phyloP scores from a whole-genome alignment of 2,329 filamentous ascomycete species.

The Hymenoscyphus repandus region DNA sequence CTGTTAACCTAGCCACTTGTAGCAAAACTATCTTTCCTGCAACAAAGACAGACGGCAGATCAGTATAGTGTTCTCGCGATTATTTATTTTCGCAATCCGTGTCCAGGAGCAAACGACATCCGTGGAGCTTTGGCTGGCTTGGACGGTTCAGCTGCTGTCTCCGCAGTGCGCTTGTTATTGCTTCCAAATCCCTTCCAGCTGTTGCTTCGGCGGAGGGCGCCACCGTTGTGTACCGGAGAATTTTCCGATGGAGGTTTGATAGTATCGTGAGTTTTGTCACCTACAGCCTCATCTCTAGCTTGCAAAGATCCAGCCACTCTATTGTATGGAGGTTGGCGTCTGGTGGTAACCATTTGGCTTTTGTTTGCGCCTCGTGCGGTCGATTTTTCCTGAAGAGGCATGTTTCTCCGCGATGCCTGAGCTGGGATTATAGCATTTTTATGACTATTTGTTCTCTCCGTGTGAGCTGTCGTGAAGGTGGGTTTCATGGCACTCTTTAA shows the following conservation, averaged over 20 bases:
- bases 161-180: background rate
- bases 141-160: background rate
- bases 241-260: background rate
- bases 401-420: background rate
- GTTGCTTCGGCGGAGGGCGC: background rate
- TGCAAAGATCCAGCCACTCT: background rate
- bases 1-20: too few relatives aligned
- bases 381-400: background rate
- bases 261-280: background rate
- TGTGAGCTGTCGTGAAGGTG: background rate
- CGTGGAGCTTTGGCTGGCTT: background rate
- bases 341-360: background rate
- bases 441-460: background rate
- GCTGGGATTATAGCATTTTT: background rate
- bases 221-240: conserved; percentile 1
- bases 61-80: too few relatives aligned
- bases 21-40: too few relatives aligned
- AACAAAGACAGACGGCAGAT: too few relatives aligned
- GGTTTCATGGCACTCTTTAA: conserved; percentile 3
- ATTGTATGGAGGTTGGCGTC: background rate
- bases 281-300: background rate
- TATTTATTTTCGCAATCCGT: background rate
- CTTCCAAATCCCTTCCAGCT: background rate
- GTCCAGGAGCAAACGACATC: background rate
- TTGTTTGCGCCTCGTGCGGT: background rate